Percentiles rank a stretch among this genome's conserved stretches.
These are phyloP conservation scores for Phytophthora kernoviae DNA, from an alignment of 352 stramenopile species.

Conservation along the genomic window DNA sequence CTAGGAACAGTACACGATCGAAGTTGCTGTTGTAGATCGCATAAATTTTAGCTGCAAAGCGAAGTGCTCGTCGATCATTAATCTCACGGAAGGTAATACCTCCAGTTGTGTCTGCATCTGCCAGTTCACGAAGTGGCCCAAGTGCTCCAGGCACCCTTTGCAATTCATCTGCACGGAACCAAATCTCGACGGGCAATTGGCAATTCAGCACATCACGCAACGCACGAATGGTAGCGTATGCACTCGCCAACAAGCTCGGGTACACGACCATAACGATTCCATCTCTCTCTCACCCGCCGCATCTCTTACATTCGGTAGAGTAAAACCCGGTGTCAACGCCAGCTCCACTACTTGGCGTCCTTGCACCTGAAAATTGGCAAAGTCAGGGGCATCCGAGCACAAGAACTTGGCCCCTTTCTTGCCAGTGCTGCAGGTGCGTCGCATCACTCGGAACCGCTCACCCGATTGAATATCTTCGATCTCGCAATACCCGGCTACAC, in stretches of 20 bases:
- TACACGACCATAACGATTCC: slow-evolving; percentile 61
- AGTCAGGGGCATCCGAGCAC: slow-evolving; percentile 50
- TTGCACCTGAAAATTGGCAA: slow-evolving; percentile 40
- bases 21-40: slow-evolving; percentile 51
- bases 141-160: slow-evolving; percentile 8
- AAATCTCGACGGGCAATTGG: slow-evolving; percentile 54
- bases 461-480: slow-evolving; percentile 34
- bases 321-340: slow-evolving; percentile 10
- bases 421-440: slow-evolving; percentile 32
- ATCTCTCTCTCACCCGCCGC: slow-evolving; percentile 2
- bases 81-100: slow-evolving; percentile 37
- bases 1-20: slow-evolving; percentile 54
- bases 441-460: slow-evolving; percentile 40
- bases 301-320: slow-evolving; percentile 19
- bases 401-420: slow-evolving; percentile 41
- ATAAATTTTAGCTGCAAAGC: slow-evolving; percentile 60
- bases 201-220: slow-evolving; percentile 43
- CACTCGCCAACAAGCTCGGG: slow-evolving; percentile 44
- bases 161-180: slow-evolving; percentile 41
- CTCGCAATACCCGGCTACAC: slow-evolving; percentile 23
- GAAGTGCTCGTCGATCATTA: slow-evolving; percentile 24
- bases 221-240: slow-evolving; percentile 42
- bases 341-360: slow-evolving; percentile 22
- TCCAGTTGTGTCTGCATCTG: slow-evolving; percentile 12
- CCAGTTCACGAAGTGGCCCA: slow-evolving; percentile 25